Evolutionary conservation across 192 early-diverging fungal genomes (phyloP).

Genomic region (Podila horticola): DNA sequence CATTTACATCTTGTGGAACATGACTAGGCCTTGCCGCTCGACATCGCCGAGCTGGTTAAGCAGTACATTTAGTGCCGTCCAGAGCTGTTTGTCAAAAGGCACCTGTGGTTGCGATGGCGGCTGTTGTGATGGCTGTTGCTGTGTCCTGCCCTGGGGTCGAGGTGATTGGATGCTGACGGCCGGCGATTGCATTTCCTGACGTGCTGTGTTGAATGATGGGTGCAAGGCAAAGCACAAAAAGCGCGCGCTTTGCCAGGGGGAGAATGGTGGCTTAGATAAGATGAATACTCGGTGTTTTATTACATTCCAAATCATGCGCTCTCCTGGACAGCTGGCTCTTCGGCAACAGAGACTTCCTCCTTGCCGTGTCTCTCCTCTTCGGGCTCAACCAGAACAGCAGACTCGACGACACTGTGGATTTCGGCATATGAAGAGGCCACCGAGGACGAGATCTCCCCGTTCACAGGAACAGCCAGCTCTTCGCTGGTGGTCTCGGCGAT

Average conservation of each 20-base stretch:
- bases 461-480: neutral
- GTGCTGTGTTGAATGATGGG: too few relatives aligned
- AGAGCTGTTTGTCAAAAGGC: constrained; percentile 45
- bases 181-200: constrained; percentile 39
- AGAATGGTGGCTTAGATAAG: too few relatives aligned
- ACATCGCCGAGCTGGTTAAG: constrained; percentile 45
- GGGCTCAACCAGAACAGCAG: neutral
- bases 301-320: too few relatives aligned
- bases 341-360: too few relatives aligned
- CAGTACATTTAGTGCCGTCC: constrained; percentile 29
- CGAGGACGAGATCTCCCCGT: neutral
- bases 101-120: constrained; percentile 19
- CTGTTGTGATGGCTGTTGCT: neutral
- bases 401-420: neutral
- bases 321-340: too few relatives aligned
- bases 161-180: constrained; percentile 48
- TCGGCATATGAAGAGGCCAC: neutral
- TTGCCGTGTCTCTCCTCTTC: neutral
- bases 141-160: constrained; percentile 20
- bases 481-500: neutral
- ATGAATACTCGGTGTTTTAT: too few relatives aligned
- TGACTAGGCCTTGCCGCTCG: constrained; percentile 47
- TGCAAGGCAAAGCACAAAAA: too few relatives aligned
- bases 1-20: constrained; percentile 50
- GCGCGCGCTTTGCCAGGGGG: too few relatives aligned